A percentile compares a stretch with the other conserved stretches of the same genome.
phyloP scores from a whole-genome alignment of 352 stramenopile genomes.

The Pythium utonaiense region DNA sequence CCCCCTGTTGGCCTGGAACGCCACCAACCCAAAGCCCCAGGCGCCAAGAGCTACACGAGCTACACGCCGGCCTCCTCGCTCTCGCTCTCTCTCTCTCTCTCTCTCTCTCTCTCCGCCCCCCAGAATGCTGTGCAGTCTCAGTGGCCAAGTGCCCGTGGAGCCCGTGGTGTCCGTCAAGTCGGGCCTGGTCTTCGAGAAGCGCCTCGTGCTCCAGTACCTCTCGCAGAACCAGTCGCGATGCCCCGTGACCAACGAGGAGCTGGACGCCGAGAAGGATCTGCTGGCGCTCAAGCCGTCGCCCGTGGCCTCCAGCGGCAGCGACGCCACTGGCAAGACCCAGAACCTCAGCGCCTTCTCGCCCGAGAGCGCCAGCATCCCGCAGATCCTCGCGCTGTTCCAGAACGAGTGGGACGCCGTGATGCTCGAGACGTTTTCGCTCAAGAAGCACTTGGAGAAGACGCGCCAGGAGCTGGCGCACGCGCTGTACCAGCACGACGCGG shows the following conservation, averaged over 20 bases:
- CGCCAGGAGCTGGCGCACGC: constrained; percentile 92
- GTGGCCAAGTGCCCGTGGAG: constrained; percentile 75
- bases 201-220: constrained; percentile 79
- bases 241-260: constrained; percentile 61
- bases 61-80: constrained; percentile 4
- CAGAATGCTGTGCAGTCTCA: constrained; percentile 77
- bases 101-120: background rate
- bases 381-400: constrained; percentile 79
- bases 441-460: constrained; percentile 93
- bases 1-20: background rate
- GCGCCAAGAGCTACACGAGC: constrained; percentile 23
- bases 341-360: constrained; percentile 27
- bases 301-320: background rate
- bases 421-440: constrained; percentile 93
- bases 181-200: constrained; percentile 86
- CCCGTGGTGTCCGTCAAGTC: constrained; percentile 83
- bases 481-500: constrained; percentile 96
- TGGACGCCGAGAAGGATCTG: constrained; percentile 63
- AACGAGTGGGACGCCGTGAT: constrained; percentile 93
- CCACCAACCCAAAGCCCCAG: constrained; percentile 23
- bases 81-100: background rate
- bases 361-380: constrained; percentile 54
- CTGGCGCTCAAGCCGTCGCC: constrained; percentile 49
- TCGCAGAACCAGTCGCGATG: constrained; percentile 67
- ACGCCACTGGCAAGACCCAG: background rate